Evolutionary conservation across 495 filamentous ascomycete genomes (phyloP).

Genomic region (Aspergillus mulundensis): DNA sequence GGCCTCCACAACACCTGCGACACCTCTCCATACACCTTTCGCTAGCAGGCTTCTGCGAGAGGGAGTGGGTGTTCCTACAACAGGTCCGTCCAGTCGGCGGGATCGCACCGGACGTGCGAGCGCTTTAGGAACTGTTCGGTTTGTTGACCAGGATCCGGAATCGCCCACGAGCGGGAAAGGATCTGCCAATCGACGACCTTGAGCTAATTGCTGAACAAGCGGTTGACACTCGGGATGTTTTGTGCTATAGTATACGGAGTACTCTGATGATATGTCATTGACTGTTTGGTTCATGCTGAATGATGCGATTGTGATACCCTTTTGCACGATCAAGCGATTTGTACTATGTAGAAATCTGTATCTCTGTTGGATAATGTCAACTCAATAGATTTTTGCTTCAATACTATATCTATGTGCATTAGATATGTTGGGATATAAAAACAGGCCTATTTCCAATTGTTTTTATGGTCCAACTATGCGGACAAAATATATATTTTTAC

Average conservation of each 20-base stretch:
- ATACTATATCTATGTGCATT: not conserved
- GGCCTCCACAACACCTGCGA: conserved; percentile 50
- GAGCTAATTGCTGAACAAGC: conserved; percentile 15
- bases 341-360: not conserved
- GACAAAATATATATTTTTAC: not conserved
- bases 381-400: not conserved
- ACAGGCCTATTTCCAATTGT: too few species aligned
- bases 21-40: conserved; percentile 43
- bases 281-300: not conserved
- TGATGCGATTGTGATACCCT: conserved; percentile 18
- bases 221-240: not conserved
- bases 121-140: conserved; percentile 41
- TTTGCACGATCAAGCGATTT: conserved; percentile 10
- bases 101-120: conserved; percentile 30
- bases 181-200: conserved; percentile 36
- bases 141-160: conserved; percentile 43
- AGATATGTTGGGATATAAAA: too few species aligned
- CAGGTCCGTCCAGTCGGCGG: conserved; percentile 23
- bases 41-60: conserved; percentile 40
- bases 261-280: not conserved
- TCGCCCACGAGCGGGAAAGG: conserved; percentile 40
- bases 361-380: not conserved
- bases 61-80: conserved; percentile 19
- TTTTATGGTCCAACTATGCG: too few species aligned
- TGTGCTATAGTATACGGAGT: conserved; percentile 7